Evolutionary conservation across 352 stramenopile species (phyloP), one percentile per base, ranked within the genome.

Genomic region (Pythium dissimile): DNA sequence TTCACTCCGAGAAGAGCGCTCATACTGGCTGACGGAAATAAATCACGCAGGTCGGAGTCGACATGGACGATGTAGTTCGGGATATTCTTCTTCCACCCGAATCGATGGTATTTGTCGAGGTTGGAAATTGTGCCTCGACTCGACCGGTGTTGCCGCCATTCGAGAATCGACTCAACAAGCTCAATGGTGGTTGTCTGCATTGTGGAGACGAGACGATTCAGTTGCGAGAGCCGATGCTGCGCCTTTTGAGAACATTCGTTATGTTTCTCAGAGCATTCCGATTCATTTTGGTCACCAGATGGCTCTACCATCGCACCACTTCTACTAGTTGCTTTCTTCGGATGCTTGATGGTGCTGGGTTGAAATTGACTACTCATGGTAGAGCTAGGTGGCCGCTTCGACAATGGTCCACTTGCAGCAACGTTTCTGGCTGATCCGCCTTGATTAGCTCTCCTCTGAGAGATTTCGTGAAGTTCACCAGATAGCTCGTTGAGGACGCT

Each of bases 41-140:
- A 13, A 16, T 55, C 43, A 4, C 67, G 67, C 18, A 84, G 15
- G 50, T 88, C 75, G 0, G 34, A 39, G 32, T 74, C 64, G 13
- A 88, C 27, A 20, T 85, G 66, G 18, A 73, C 34, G 2, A 88
- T 42, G 39, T 88, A 88, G 50, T 88, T 88, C 18, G 39, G 57
- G 21, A 59, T 46, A 3, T 45, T 41, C 32, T 59, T 61, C 45
- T 62, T 71, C 78, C 78, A 86, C 1, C 61, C 44, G 15, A 86
- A 86, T 0, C 78, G 72, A 69, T 76, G 49, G 4, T 76, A 26
- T 10, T 67, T 66, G 26, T 83, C 58, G 23, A 73, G 59, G 46
- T 86, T 86, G 16, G 62, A 76, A 18, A 78, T 57, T 9, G 37
- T 44, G 6, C 55, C 60, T 3, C 58, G 62, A 13, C 63, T 62